Evolutionary conservation across 176 grass and related monocot species (phyloP).

Genomic region (Juncus effusus): DNA sequence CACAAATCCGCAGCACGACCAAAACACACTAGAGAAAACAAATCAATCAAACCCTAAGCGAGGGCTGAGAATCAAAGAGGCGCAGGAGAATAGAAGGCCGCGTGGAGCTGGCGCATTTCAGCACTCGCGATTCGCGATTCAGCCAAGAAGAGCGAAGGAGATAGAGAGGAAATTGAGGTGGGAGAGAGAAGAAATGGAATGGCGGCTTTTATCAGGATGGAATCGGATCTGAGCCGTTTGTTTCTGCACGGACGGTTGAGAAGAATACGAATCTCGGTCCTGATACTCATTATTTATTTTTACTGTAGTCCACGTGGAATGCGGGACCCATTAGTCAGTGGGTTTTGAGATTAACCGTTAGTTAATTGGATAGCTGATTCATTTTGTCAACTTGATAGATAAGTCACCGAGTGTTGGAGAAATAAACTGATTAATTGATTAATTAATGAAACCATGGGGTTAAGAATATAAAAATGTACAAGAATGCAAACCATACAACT

Average conservation of each 20-base stretch:
- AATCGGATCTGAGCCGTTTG: background rate
- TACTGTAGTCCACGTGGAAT: background rate
- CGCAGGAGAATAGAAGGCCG: background rate
- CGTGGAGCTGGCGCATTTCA: constrained; percentile 1
- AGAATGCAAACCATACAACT: too few species aligned
- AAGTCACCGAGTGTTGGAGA: too few species aligned
- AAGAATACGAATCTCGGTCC: background rate
- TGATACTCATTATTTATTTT: background rate
- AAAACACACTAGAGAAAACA: constrained; percentile 1
- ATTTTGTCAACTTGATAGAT: too few species aligned
- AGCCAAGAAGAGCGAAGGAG: constrained; percentile 7
- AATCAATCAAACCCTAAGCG: background rate
- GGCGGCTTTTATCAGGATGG: constrained; percentile 10
- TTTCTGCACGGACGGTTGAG: background rate
- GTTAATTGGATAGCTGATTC: too few species aligned
- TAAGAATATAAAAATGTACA: too few species aligned
- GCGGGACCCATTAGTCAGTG: too few species aligned
- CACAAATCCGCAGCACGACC: constrained; percentile 15
- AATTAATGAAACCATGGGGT: too few species aligned
- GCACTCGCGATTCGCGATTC: constrained; percentile 17
- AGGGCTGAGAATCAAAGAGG: constrained; percentile 10
- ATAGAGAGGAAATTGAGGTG: constrained; percentile 1
- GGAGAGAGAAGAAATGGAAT: background rate
- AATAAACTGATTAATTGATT: too few species aligned
- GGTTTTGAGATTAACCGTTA: too few species aligned